These are phyloP conservation scores for Fraxinus ornus DNA, from an alignment of 305 asterid genomes.

Conservation along the genomic window DNA sequence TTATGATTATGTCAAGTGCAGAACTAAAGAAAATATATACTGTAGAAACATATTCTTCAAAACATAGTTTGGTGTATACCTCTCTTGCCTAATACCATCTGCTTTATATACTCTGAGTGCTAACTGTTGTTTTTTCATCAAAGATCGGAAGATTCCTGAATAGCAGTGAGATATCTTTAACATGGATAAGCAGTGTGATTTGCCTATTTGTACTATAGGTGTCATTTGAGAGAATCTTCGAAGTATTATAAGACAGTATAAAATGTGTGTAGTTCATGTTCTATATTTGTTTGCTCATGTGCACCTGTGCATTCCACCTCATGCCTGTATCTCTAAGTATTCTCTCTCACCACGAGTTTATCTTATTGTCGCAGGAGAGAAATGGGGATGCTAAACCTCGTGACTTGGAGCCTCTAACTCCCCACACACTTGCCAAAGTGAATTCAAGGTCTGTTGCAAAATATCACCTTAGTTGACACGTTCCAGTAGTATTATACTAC, in stretches of 20 bases:
- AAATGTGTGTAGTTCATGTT: background rate
- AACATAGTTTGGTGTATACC: background rate
- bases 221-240: slow-evolving; percentile 14
- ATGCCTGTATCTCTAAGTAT: background rate
- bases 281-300: slow-evolving; percentile 5
- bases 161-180: slow-evolving; percentile 16
- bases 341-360: slow-evolving; percentile 6
- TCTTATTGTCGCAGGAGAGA: slow-evolving; percentile 57
- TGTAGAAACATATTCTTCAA: slow-evolving; percentile 14
- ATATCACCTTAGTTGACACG: background rate
- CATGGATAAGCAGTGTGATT: slow-evolving; percentile 9
- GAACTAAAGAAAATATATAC: background rate
- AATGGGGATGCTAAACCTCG: slow-evolving; percentile 72
- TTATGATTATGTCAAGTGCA: background rate
- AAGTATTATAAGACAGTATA: slow-evolving; percentile 5
- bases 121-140: slow-evolving; percentile 13
- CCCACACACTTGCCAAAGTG: slow-evolving; percentile 61
- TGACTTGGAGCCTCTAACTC: slow-evolving; percentile 77
- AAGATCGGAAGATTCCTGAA: slow-evolving; percentile 12
- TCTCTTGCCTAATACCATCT: slow-evolving; percentile 10
- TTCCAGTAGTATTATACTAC: background rate
- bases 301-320: background rate
- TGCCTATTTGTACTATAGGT: background rate
- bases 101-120: background rate
- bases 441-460: slow-evolving; percentile 64